Percentiles rank a stretch among this genome's conserved stretches.
phyloP scores from a whole-genome alignment of 2,329 filamentous ascomycete genomes.

The Aureobasidium melanogenum region DNA sequence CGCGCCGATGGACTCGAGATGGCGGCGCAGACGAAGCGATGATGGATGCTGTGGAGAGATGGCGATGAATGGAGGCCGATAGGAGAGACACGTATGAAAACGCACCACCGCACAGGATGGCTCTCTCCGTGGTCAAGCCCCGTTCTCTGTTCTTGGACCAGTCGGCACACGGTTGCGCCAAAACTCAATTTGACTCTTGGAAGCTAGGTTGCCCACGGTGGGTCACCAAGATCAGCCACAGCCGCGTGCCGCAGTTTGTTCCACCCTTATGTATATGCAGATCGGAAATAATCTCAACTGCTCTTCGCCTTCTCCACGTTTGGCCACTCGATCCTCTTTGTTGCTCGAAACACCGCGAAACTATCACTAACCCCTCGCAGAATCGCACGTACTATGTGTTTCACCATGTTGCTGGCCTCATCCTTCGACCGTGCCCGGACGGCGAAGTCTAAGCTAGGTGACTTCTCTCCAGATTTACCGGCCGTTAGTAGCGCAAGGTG shows the following conservation, averaged over 20 bases:
- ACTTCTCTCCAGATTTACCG: slow-evolving; percentile 6
- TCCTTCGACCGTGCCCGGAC: not conserved
- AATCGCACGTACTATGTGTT: not conserved
- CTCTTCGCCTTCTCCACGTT: not conserved
- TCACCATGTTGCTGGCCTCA: not conserved
- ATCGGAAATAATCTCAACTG: slow-evolving; percentile 2
- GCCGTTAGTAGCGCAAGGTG: not conserved
- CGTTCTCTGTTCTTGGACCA: slow-evolving; percentile 2
- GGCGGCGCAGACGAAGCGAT: not conserved
- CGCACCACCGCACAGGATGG: not conserved
- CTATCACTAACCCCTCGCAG: not conserved
- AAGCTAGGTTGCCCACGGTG: too few species aligned
- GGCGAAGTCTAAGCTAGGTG: not conserved
- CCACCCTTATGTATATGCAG: not conserved
- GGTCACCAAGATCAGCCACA: not conserved
- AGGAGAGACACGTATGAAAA: slow-evolving; percentile 2
- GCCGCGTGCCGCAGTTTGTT: not conserved
- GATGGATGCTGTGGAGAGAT: not conserved
- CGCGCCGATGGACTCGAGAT: not conserved
- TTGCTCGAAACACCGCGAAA: not conserved
- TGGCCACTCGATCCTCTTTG: not conserved
- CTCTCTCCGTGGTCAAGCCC: not conserved
- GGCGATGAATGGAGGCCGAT: not conserved
- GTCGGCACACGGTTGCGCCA: slow-evolving; percentile 5
- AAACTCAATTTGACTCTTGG: slow-evolving; percentile 1